These are phyloP conservation scores for Neurospora sp. DNA, from an alignment of 495 filamentous ascomycete genomes.

Conservation along the genomic window DNA sequence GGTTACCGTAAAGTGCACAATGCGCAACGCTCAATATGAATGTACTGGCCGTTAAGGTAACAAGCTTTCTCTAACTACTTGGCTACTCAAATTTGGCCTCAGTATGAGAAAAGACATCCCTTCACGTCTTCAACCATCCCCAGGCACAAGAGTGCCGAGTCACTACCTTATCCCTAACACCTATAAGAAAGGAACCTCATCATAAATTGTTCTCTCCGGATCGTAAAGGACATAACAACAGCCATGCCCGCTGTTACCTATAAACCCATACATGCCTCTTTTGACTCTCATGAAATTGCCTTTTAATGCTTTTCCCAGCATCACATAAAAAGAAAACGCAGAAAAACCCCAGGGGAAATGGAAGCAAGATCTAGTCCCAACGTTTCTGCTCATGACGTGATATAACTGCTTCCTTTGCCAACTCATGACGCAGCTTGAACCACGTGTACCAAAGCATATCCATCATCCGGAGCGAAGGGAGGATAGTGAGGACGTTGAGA, in stretches of 20 bases:
- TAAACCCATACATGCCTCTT: not conserved
- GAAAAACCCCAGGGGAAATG: not conserved
- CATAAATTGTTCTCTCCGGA: not conserved
- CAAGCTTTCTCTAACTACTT: not conserved
- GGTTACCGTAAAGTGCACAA: not conserved
- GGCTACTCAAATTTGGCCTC: not conserved
- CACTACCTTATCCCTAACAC: not conserved
- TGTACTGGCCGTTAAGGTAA: not conserved
- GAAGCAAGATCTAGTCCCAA: not conserved
- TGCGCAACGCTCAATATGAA: not conserved
- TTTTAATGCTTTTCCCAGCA: not conserved
- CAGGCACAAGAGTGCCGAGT: not conserved
- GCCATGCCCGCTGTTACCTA: not conserved
- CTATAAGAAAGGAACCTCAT: not conserved
- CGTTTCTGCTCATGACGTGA: not conserved
- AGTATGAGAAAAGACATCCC: not conserved
- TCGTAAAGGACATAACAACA: not conserved
- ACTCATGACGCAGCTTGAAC: constrained; percentile 11
- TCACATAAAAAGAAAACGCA: not conserved
- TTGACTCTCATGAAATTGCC: not conserved
- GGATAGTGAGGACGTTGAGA: constrained; percentile 4
- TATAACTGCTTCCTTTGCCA: not conserved
- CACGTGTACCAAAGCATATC: constrained; percentile 4
- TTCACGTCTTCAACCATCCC: not conserved
- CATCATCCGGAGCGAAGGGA: constrained; percentile 2